Percentiles rank a stretch among this genome's conserved stretches.
Conservation (phyloP, 169 alveolate species). For the Cryptosporidium tyzzeri region DNA sequence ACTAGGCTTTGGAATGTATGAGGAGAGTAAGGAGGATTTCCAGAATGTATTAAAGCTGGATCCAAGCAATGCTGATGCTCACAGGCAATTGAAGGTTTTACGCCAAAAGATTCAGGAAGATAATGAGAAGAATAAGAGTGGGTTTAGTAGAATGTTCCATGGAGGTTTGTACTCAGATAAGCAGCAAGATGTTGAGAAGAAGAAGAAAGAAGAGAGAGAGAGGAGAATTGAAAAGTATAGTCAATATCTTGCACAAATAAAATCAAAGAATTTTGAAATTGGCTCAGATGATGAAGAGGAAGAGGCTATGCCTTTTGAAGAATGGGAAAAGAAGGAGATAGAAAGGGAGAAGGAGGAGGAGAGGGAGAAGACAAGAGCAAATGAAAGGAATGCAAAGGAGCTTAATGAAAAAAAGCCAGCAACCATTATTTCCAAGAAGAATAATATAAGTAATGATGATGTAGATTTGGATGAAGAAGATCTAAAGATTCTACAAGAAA, state of each 20-base stretch:
- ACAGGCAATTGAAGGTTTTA: slow-evolving; percentile 74
- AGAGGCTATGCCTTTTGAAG: slow-evolving; percentile 75
- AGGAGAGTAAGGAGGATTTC: slow-evolving; percentile 79
- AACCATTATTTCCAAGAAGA: slow-evolving; percentile 64
- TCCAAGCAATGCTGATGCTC: slow-evolving; percentile 80
- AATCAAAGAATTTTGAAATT: slow-evolving; percentile 76
- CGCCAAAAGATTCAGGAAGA: slow-evolving; percentile 75
- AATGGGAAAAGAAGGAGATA: slow-evolving; percentile 81
- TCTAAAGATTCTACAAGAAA: slow-evolving; percentile 85
- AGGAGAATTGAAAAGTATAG: slow-evolving; percentile 82
- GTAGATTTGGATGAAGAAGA: slow-evolving; percentile 88
- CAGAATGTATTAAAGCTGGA: slow-evolving; percentile 62
- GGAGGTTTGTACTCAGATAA: slow-evolving; percentile 83
- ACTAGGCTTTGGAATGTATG: slow-evolving; percentile 77
- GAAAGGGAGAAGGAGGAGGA: slow-evolving; percentile 80
- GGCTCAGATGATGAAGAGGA: slow-evolving; percentile 78
- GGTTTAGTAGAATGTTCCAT: slow-evolving; percentile 85
- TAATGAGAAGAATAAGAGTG: slow-evolving; percentile 80
- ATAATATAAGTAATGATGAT: slow-evolving; percentile 77
- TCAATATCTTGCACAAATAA: slow-evolving; percentile 77
- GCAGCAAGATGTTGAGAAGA: slow-evolving; percentile 84
- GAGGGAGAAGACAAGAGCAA: slow-evolving; percentile 76
- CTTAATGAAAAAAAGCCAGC: slow-evolving; percentile 73
- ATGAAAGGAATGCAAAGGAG: slow-evolving; percentile 77
- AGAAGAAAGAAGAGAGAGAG: slow-evolving; percentile 79